Evolutionary conservation across 75 land plant species (phyloP), one percentile per base, ranked within the genome.

Genomic region (Isoetes taiwanensis): DNA sequence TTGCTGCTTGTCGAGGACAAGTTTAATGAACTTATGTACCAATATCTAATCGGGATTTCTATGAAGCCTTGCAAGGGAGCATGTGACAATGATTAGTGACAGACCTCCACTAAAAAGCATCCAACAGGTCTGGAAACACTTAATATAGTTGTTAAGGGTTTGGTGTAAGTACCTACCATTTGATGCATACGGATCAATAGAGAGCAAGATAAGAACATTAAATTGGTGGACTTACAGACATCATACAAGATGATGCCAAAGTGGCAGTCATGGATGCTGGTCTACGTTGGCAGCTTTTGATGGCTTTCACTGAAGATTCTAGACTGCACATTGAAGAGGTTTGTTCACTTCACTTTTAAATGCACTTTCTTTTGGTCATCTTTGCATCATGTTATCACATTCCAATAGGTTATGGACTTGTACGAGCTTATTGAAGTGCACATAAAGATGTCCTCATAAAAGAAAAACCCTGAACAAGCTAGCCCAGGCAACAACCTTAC

Each of bases 391-490:
- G n/a, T n/a, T n/a, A n/a, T n/a, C n/a, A n/a, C n/a, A n/a, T n/a
- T n/a, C n/a, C n/a, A n/a, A n/a, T n/a, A 91, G 98, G 80, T 91
- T 50, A 57, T 87, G 35, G 98, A 83, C 57, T 83, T 91, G 1
- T 91, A 91, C 52, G 71, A 83, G 61, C 65, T 91, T 31, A 75
- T 91, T 9, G 83, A 91, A n/a, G n/a, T n/a, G n/a, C n/a, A n/a
- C n/a, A n/a, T n/a, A n/a, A n/a, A n/a, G n/a, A n/a, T n/a, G n/a
- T n/a, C n/a, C n/a, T n/a, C n/a, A n/a, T n/a, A n/a, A n/a, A n/a
- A n/a, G n/a, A n/a, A n/a, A n/a, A n/a, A n/a, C n/a, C n/a, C n/a
- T n/a, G n/a, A n/a, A n/a, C n/a, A n/a, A n/a, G n/a, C n/a, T n/a
- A n/a, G n/a, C n/a, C n/a, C n/a, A n/a, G n/a, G n/a, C n/a, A n/a